Base-by-base conservation (phyloP, 108 stramenopile species). In the Skeletonema potamos region DNA sequence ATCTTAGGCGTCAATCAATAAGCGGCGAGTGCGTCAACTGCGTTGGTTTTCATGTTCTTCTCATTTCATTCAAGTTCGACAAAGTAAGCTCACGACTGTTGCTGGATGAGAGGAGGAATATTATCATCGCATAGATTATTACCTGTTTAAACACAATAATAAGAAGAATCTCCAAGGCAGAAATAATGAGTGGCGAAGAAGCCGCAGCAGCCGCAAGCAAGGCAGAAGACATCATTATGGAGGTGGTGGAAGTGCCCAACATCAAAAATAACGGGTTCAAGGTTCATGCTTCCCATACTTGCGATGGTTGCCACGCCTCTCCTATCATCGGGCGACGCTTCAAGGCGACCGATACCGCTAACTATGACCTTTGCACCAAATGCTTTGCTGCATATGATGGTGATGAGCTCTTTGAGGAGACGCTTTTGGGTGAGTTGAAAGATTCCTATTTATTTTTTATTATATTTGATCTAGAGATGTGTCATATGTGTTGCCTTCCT, bases 281-380 rank as follows among this genome's bases (percentile, higher is more conserved):
- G n/a, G 64, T 65, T 6, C 64, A 65, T 10, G 56, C 17, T 43
- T 27, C 72, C 28, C 93, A 95, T 67, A 92, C 91, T 1, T 95
- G 93, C 60, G 91, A 95, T 66, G 75, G 75, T 5, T 95, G 93
- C 33, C 70, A 85, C 56, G 64, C 58, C 3, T 86, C 79, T n/a
- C 93, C 93, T 58, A 92, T 95, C 68, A 54, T 95, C 46, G 93
- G 93, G n/a, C 77, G 81, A 46, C 86, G 93, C 5, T 91, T 68
- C 66, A 89, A 81, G 68, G 79, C 91, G 0, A 62, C 28, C 26
- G 85, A 84, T 30, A 32, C 87, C 9, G 66, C 82, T 2, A 87
- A 95, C 68, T 95, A 84, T 68, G 93, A 95, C 68, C 80, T 95
- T 10, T 95, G 93, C 58, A 62, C 66, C 34, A 66, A 58, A 8